Evolutionary conservation across 495 filamentous ascomycete species (phyloP), one percentile per base, ranked within the genome.

Genomic region (Penicillium malachiteum): DNA sequence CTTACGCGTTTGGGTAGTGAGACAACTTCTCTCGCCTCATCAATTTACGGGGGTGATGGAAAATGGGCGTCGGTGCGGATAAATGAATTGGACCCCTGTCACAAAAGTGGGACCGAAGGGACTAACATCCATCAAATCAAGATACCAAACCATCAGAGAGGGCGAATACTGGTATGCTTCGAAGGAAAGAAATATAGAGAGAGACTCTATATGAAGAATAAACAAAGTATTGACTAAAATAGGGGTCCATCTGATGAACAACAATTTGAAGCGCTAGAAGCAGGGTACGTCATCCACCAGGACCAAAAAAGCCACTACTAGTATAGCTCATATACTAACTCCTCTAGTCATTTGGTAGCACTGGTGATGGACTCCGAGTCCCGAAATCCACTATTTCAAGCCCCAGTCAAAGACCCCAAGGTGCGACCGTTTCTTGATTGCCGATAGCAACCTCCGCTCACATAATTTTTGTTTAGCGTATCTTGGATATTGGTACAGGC

Each of bases 201-300:
- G 12, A 37, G 11, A 1, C 34, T 13, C 8, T 37, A 13, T 9
- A 37, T 13, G 26, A 44, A 9, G 12, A 0, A 12, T 26, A 26
- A 26, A 44, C 39, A 41, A 5, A 12, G 7, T 43, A 21, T 18
- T 44, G 13, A 44, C 42, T 30, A 21, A 11, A 11, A 11, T 21
- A 44, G 42, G 42, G 16, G 55, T 13, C 64, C 64, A 1, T 64
- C 64, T 3, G 64, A 66, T 32, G 64, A 66, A 26, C 58, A 58
- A 17, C 62, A 65, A 43, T 68, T 68, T 43, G 64, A 66, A 18
- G 49, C 57, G 3, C 61, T 58, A 8, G 64, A 50, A 26, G 48
- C 48, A 50, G 48, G 48, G 48, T 50, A 21, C 5, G 21, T 21
- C 9, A 12, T 18, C 5, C 5, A 5, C 21, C 18, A 21, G 9